Evolutionary conservation across 2,329 filamentous ascomycete species (phyloP).

Genomic region (Pseudohalonectria lignicola): DNA sequence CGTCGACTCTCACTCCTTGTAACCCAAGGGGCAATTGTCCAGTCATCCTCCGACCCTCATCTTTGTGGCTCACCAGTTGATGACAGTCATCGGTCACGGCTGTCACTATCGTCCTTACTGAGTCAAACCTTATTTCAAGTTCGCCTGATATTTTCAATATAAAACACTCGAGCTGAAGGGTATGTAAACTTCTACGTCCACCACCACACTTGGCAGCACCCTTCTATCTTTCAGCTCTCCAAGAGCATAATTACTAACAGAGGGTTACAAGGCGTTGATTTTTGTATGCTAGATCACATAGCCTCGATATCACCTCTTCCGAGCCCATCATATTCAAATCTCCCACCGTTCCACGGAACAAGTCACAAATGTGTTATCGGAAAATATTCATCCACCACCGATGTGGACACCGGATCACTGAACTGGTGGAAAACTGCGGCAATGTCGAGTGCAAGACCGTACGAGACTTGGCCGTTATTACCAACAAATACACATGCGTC

Average conservation of each 20-base stretch:
- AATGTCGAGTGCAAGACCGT: conserved; percentile 14
- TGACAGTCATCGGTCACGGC: too few relatives aligned
- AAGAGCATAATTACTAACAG: not conserved
- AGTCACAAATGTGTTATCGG: conserved; percentile 14
- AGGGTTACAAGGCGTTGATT: too few relatives aligned
- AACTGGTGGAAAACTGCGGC: conserved; percentile 15
- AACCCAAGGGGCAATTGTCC: not conserved
- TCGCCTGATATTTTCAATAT: too few relatives aligned
- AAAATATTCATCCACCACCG: conserved; percentile 20
- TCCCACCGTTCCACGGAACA: not conserved
- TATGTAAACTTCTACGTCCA: not conserved
- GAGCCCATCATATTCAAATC: not conserved
- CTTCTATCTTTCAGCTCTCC: too few relatives aligned
- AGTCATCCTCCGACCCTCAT: not conserved
- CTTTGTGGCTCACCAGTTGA: too few relatives aligned
- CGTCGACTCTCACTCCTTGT: not conserved
- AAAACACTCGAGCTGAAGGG: too few relatives aligned
- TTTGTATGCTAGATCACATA: too few relatives aligned
- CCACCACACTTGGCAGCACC: too few relatives aligned
- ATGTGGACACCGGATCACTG: conserved; percentile 19
- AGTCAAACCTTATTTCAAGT: too few relatives aligned
- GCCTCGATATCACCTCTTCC: too few relatives aligned
- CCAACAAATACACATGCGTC: conserved; percentile 20
- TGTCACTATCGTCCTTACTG: too few relatives aligned
- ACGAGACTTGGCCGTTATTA: conserved; percentile 10